Evolutionary conservation across 768 basidiomycete genomes (phyloP), one percentile per base, ranked within the genome.

Genomic region (Saitozyma sp.): DNA sequence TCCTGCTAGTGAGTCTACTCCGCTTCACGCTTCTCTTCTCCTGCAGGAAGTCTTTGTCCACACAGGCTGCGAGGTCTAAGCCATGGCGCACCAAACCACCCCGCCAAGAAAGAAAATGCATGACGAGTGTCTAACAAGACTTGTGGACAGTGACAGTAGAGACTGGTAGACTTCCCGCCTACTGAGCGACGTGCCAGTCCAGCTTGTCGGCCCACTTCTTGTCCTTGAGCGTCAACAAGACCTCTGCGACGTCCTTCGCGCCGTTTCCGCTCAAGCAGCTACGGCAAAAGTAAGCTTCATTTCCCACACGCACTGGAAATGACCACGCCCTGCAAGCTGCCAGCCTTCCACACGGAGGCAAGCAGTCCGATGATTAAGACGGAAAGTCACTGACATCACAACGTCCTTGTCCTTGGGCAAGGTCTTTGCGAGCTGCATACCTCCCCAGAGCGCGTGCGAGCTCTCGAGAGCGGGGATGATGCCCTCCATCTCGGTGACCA

Each of bases 401-500:
- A 99, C 81, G 79, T 97, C 89, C 48, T 86, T 81, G 62, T 93
- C 91, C 73, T 89, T 89, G 0, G 90, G 84, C 71, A 98, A 76
- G 0, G 87, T 88, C 81, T 88, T 91, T 2, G 95, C 96, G 20
- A 92, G 81, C 49, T 88, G 84, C 49, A 96, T 84, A 20, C 89
- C 92, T 60, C 89, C 88, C 93, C 94, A 98, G 73, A 99, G 86
- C 19, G 93, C 96, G 80, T 98, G 96, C 8, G 92, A 89, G 3
- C 92, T 94, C 79, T 98, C 96, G 60, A 98, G 82, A 40, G 95
- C 95, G 43, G 96, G 96, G 70, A 99, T 98, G 71, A 99, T 98
- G 16, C 96, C 96, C 81, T 99, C 95, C 17, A 87, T 81, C 78
- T 98, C 92, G 0, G 92, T 97, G 71, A 88, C 84, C 81, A 92